Base-by-base conservation (phyloP, 1,284 basidiomycete species). In the Marasmius sp. region DNA sequence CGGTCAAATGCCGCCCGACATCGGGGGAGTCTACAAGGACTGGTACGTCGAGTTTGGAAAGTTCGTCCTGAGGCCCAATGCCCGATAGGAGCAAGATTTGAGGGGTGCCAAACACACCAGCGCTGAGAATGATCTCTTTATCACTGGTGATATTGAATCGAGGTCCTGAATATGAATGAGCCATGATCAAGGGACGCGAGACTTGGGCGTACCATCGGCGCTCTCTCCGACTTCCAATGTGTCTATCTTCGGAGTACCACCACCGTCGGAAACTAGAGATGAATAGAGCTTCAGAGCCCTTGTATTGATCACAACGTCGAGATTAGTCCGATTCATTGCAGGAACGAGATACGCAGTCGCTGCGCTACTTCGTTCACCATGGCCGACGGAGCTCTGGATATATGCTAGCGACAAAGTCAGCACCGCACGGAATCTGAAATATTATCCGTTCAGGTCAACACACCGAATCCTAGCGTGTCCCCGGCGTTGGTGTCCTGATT, bases 401-500 rank as follows among this genome's bases (percentile, higher is more conserved):
- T 57, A 68, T 8, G 69, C 71, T 72, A 18, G 27, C 2, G 27
- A 27, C 27, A 27, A 27, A 27, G 27, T 27, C 27, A 27, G 27
- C 27, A 27, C n/a, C n/a, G n/a, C 5, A 5, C 27, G 27, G 27
- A 27, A 5, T 5, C 27, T 27, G 27, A 5, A 27, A 5, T 27
- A 27, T 2, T 27, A 27, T 27, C 27, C 27, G 27, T 27, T 27
- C 5, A 27, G 27, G 5, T 27, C 5, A 20, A 3, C 57, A 14
- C 56, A 71, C 70, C 64, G 38, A 69, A 37, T 2, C 69, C 70
- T 43, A 67, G 57, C 8, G 51, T 58, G 36, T 64, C 49, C 37
- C 69, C 70, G 12, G 61, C 61, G 48, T 71, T 71, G 50, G 68
- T 57, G 59, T 71, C 70, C 16, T 62, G 27, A 41, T 67, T 65